Conservation (phyloP, 805 yeast genomes). For the Kluyveromyces aestuarii region DNA sequence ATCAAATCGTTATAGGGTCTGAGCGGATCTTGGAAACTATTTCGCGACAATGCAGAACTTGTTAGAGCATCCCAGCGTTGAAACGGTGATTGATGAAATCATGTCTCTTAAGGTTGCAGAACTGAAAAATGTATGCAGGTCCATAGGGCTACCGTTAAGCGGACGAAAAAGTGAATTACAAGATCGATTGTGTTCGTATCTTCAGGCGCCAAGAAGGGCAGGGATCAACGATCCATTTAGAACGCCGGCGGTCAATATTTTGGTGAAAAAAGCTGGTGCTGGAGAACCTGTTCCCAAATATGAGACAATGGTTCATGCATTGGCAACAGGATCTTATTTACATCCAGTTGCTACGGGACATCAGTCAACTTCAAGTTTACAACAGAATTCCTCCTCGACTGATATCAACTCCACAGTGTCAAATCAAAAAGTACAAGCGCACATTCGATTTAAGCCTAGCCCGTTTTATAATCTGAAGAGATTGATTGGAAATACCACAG, state of each 20-base stretch:
- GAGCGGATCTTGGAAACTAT: background rate
- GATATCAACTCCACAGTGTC: background rate
- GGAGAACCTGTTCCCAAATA: constrained; percentile 34
- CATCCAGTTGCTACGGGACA: constrained; percentile 21
- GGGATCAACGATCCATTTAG: constrained; percentile 35
- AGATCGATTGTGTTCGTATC: constrained; percentile 41
- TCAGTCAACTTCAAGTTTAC: constrained; percentile 9
- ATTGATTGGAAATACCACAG: constrained; percentile 41
- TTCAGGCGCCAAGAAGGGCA: constrained; percentile 34
- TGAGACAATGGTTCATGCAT: constrained; percentile 20
- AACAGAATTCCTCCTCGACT: background rate
- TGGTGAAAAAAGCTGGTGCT: constrained; percentile 32
- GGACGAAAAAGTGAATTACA: constrained; percentile 59
- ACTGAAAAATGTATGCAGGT: constrained; percentile 43
- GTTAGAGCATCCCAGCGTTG: constrained; percentile 2
- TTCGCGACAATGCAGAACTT: background rate
- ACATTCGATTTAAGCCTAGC: constrained; percentile 36
- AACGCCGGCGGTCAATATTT: constrained; percentile 35
- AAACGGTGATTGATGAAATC: constrained; percentile 27
- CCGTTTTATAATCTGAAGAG: constrained; percentile 47
- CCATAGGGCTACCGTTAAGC: constrained; percentile 37
- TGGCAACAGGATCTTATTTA: constrained; percentile 14
- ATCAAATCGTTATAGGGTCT: background rate
- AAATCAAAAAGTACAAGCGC: constrained; percentile 2
- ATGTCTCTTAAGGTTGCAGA: constrained; percentile 39